Evolutionary conservation across 73 alveolate genomes (phyloP).

Genomic region (Paramecium biaurelia): DNA sequence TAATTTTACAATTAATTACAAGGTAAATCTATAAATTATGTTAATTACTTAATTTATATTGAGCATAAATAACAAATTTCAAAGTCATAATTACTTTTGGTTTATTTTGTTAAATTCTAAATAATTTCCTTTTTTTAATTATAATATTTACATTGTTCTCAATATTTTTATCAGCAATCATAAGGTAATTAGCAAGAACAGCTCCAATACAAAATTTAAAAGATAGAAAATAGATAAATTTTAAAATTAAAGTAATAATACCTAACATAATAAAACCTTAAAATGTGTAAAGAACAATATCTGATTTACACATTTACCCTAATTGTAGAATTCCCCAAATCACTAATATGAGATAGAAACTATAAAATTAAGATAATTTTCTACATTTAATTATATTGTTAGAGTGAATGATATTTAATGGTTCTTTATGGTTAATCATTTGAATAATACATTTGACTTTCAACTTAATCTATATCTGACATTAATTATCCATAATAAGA

Average conservation of each 20-base stretch:
- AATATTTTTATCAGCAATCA: neutral
- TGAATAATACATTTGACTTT: neutral
- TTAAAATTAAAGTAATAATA: neutral
- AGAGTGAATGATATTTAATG: neutral
- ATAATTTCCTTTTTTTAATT: neutral
- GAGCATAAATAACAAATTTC: neutral
- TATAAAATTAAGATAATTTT: neutral
- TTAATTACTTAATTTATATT: neutral
- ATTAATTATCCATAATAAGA: neutral
- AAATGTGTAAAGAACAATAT: neutral
- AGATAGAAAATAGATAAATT: neutral
- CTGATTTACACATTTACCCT: neutral
- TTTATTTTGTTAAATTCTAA: neutral
- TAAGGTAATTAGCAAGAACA: neutral
- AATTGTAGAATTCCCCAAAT: constrained; percentile 21
- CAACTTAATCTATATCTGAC: neutral
- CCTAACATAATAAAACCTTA: neutral
- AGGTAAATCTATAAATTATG: neutral
- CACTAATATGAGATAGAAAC: neutral
- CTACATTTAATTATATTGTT: neutral
- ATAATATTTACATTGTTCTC: neutral
- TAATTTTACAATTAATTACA: neutral
- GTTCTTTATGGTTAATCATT: neutral
- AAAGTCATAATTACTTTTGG: neutral
- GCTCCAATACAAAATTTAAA: neutral